Evolutionary conservation across 2,329 filamentous ascomycete genomes (phyloP), one percentile per base, ranked within the genome.

Genomic region (Neopestalotiopsis sp.): DNA sequence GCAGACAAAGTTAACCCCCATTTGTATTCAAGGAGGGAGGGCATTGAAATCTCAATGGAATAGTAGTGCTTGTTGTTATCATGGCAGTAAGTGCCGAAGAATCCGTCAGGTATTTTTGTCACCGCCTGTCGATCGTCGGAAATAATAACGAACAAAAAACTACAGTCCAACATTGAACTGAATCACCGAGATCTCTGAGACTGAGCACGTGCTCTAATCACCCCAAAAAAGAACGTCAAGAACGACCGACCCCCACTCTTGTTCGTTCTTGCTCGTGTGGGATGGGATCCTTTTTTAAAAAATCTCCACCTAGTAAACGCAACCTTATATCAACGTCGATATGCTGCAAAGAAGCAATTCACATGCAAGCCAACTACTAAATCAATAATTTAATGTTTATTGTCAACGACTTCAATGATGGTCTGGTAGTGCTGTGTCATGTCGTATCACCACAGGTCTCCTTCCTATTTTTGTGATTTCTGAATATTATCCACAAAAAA

Each of bases 311-410:
- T 7, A 40, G 17, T 20, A 34, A 62, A 20, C 32, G 59, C 59
- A 62, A 62, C 59, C 59, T 62, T 62, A 62, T 62, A 38, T 38
- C 34, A 62, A 62, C 59, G 59, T 34, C 59, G 32, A 62, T 17
- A 62, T 40, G 34, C 17, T 61, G 28, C 32, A 20, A 52, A 52
- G 10, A 52, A 9, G 45, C 45, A 52, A 20, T 24, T 52, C 45
- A 2, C 34, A n/a, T 20, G 45, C 45, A 52, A 3, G 45, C n/a
- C 24, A 28, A 28, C 24, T 28, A 28, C 24, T 28, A 28, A 28
- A 28, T 28, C 24, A 28, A 28, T 28, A 28, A 28, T 28, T 28
- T 28, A 4, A 28, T 28, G 24, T 28, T 28, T 28, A 28, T 28
- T 24, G 24, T 24, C 24, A 24, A 24, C 24, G 24, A 28, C 24